Conservation (phyloP, 139 green algal species). For the Edaphochlamys debaryana region DNA sequence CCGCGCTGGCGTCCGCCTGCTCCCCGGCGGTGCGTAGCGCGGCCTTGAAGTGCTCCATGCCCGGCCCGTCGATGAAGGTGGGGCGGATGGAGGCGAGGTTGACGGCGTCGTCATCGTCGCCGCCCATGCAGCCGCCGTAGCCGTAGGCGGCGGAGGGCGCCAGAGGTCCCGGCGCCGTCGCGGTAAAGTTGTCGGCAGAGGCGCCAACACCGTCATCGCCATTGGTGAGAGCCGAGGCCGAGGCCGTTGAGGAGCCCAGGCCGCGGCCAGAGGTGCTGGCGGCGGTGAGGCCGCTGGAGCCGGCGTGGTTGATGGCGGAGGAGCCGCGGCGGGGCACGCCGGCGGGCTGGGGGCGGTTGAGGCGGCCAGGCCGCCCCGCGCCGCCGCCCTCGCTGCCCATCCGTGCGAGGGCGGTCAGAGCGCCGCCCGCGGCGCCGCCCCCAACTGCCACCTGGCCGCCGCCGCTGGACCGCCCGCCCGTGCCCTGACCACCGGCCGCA, state of each 20-base stretch:
- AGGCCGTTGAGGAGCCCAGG: no score
- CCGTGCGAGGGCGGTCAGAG: background rate
- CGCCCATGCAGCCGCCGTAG: background rate
- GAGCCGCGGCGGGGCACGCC: no score
- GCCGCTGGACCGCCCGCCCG: no score
- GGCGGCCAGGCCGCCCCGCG: no score
- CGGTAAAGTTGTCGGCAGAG: constrained; percentile 24
- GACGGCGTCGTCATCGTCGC: background rate
- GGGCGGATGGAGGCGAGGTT: constrained; percentile 32
- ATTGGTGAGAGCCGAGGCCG: no score
- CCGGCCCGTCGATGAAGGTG: constrained; percentile 13
- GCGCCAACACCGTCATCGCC: background rate
- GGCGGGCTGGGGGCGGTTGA: background rate
- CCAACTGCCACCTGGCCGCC: no score
- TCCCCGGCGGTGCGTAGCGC: background rate
- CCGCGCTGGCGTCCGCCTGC: constrained; percentile 4
- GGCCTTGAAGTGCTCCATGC: constrained; percentile 6
- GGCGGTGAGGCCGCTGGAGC: no score
- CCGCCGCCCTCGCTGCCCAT: constrained; percentile 19
- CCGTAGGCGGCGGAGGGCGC: background rate
- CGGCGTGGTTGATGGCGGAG: background rate
- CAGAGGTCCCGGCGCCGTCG: background rate
- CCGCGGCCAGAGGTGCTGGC: no score
- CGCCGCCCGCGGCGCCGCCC: background rate
- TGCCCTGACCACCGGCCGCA: no score